Percentiles rank a stretch among this genome's conserved stretches.
Evolutionary conservation across 177 flowering plant genomes (phyloP).

Genomic region (Vitis hybrid): DNA sequence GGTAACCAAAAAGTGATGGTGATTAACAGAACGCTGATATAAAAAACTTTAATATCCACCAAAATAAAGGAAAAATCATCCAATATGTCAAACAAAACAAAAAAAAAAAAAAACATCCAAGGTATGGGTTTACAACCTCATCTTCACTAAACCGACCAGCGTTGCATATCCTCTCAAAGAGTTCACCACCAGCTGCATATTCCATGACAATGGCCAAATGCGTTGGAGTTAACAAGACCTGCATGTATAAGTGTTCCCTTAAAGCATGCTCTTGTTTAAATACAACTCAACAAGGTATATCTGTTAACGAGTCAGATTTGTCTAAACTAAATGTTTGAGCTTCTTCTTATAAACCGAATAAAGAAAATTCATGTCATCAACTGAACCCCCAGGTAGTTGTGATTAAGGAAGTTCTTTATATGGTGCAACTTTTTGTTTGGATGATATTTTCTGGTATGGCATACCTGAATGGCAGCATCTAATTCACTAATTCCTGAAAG

Average conservation of each 20-base stretch:
- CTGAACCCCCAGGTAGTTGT: too few relatives aligned
- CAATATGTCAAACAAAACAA: background rate
- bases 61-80: background rate
- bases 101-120: background rate
- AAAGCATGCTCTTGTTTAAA: background rate
- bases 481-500: too few relatives aligned
- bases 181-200: conserved; percentile 78
- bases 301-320: too few relatives aligned
- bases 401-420: too few relatives aligned
- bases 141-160: conserved; percentile 77
- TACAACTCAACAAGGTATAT: background rate
- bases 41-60: background rate
- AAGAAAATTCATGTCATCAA: too few relatives aligned
- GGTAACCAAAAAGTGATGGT: background rate
- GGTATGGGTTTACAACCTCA: conserved; percentile 38
- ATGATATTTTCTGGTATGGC: too few relatives aligned
- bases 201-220: conserved; percentile 70
- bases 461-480: too few relatives aligned
- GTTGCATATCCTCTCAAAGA: conserved; percentile 56
- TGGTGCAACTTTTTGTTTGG: too few relatives aligned
- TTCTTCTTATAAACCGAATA: too few relatives aligned
- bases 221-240: conserved; percentile 56
- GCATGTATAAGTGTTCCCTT: conserved; percentile 9
- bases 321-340: too few relatives aligned
- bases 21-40: background rate